Percentiles rank a stretch among this genome's conserved stretches.
These are phyloP conservation scores for Trametes gibbosa DNA, from an alignment of 768 basidiomycete species.

Conservation along the genomic window DNA sequence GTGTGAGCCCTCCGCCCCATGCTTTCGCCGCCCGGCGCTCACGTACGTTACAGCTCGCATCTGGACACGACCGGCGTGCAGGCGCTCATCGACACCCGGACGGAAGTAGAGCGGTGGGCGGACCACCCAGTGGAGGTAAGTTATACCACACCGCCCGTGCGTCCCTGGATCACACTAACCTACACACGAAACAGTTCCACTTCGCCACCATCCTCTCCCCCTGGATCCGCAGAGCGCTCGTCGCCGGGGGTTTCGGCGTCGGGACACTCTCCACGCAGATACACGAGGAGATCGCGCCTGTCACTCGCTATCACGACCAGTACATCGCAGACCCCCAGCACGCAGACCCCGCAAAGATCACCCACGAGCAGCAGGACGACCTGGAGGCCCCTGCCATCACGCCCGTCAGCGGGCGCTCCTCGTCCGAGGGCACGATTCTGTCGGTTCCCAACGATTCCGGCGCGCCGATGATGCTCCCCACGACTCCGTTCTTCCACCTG, in stretches of 20 bases:
- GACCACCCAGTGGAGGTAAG: constrained; percentile 59
- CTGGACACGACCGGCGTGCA: constrained; percentile 91
- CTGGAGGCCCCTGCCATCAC: constrained; percentile 1
- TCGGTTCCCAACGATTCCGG: not conserved
- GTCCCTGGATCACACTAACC: not conserved
- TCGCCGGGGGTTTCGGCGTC: constrained; percentile 86
- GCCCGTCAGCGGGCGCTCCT: constrained; percentile 6
- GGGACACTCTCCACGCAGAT: constrained; percentile 42
- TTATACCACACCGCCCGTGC: not conserved
- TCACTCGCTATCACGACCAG: constrained; percentile 54
- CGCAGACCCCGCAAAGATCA: constrained; percentile 1
- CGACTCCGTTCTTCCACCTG: constrained; percentile 88
- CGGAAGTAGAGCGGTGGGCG: constrained; percentile 81
- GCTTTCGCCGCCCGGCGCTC: not conserved
- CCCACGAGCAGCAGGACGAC: constrained; percentile 2
- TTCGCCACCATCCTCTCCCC: constrained; percentile 88
- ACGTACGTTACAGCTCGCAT: constrained; percentile 53
- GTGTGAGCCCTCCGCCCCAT: constrained; percentile 48
- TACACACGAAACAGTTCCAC: constrained; percentile 58
- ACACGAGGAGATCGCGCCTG: constrained; percentile 68
- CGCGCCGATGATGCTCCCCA: constrained; percentile 38
- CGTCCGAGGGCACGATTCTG: constrained; percentile 10
- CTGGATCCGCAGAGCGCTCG: constrained; percentile 84
- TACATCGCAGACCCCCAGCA: constrained; percentile 35
- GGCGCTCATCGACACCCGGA: constrained; percentile 82